Evolutionary conservation across 2,329 filamentous ascomycete species (phyloP), one percentile per base, ranked within the genome.

Genomic region (Neopestalotiopsis sp.): DNA sequence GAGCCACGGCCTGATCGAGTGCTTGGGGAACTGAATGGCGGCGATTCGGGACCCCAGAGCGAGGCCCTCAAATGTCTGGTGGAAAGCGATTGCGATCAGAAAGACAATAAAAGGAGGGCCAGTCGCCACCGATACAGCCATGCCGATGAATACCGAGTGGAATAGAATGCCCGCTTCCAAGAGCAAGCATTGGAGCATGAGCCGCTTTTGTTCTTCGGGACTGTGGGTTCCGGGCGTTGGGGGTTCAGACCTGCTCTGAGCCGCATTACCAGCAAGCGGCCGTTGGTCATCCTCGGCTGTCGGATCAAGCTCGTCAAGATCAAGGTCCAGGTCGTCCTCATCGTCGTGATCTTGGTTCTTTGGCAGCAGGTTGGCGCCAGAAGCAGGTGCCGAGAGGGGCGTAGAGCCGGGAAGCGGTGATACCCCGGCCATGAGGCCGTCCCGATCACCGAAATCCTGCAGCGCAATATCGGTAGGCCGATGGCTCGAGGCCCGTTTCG

Each of bases 1-100:
- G 9, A 94, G 84, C 92, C 92, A 97, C 0, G 96, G 95, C 62
- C 92, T 92, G 1, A 88, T 81, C 0, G 93, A 95, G 2, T 87
- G 87, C 24, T 87, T 87, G 0, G 92, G 89, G 76, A 98, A 97
- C 78, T 92, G 90, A 34, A 97, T 89, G 10, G 92, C 92, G 0
- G 94, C 92, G 74, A 97, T 97, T 69, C 94, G 92, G 58, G 92
- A 92, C 6, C 94, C 94, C 4, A 97, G 88, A 0, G 94, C 94
- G 14, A 97, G 89, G 1, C 94, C 94, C 81, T 97, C 94, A 72
- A 97, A 97, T 1, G 92, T 94, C 81, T 97, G 92, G 76, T 96
- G 93, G 80, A 95, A 95, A 72, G 89, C 90, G 71, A 96, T 94
- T 64, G 93, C 93, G 38, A 95, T 85, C 0, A 96, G 84, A 71